Base-by-base conservation (phyloP, 2,329 filamentous ascomycete species). In the Neodidymelliopsis sp. region DNA sequence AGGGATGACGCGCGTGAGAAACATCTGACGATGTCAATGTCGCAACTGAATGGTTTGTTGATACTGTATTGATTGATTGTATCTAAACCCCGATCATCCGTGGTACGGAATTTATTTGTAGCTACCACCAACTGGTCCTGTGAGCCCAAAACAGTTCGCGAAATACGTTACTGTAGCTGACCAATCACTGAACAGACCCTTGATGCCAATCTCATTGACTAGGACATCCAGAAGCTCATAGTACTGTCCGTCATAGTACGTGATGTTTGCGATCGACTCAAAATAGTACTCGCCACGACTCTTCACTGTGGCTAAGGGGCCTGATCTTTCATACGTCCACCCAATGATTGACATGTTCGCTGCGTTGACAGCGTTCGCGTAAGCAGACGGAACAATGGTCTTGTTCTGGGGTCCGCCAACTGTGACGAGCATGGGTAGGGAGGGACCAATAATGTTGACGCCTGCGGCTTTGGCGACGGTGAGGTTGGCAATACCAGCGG, bases 171-270 rank as follows among this genome's bases (percentile, higher is more conserved):
- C 79, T 0, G 85, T 87, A 4, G 82, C 80, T 16, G 80, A 79
- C 86, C 86, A 88, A 67, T 89, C 86, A 4, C 80, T 81, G 59
- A 89, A 88, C 43, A 88, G 74, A 3, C 78, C 84, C 15, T 74
- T 68, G n/a, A 86, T 80, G 0, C 82, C 81, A 15, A 88, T 79
- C 60, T 88, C 71, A 50, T 78, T 77, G 2, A 75, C 80, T 49
- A 89, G 70, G 1, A 86, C 82, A 57, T 89, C 80, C 19, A 89
- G 65, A 15, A 87, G 72, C 27, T 78, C 80, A 63, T 81, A 88
- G 50, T 86, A 77, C 52, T 88, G 84, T 2, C 86, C 85, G 57
- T 89, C 85, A 28, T 79, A 80, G 43, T 79, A 77, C 35, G 84
- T 80, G 1, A 79, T 71, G 31, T 82, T 77, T 7, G 75, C 73